These are phyloP conservation scores for Aspergillus biplanus DNA, from an alignment of 495 filamentous ascomycete genomes.

Conservation along the genomic window DNA sequence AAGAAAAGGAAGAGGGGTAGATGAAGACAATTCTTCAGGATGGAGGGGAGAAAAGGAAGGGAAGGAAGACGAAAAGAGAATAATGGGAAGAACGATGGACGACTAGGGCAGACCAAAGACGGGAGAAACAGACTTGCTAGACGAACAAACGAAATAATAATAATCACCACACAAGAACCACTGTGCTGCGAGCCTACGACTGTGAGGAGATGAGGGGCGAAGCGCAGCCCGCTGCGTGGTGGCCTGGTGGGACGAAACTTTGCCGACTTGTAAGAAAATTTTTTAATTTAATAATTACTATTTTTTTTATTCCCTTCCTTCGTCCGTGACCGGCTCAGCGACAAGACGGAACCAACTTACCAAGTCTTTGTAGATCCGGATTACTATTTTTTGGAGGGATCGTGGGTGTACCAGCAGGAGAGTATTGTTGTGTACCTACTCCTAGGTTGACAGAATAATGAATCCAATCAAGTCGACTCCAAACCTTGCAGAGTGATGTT, in stretches of 20 bases:
- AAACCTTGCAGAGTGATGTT: neutral
- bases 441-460: neutral
- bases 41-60: conserved; percentile 39
- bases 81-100: conserved; percentile 20
- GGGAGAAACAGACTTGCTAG: conserved; percentile 22
- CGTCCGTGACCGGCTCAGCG: conserved; percentile 12
- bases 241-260: conserved; percentile 29
- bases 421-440: neutral
- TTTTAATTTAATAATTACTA: conserved; percentile 10
- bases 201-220: conserved; percentile 32
- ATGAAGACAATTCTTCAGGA: conserved; percentile 40
- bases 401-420: conserved; percentile 10
- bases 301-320: conserved; percentile 5
- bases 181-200: conserved; percentile 12
- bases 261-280: conserved; percentile 22
- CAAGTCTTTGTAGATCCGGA: conserved; percentile 17
- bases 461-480: neutral
- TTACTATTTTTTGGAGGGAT: conserved; percentile 11
- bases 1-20: conserved; percentile 51
- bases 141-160: conserved; percentile 32
- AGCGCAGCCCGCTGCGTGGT: conserved; percentile 13
- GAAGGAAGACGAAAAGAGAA: conserved; percentile 28
- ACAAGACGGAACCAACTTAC: conserved; percentile 6
- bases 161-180: conserved; percentile 24
- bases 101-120: conserved; percentile 35